A percentile compares a stretch with the other conserved stretches of the same genome.
phyloP scores from a whole-genome alignment of 257 asterid genomes.

The Ocimum tenuiflorum region DNA sequence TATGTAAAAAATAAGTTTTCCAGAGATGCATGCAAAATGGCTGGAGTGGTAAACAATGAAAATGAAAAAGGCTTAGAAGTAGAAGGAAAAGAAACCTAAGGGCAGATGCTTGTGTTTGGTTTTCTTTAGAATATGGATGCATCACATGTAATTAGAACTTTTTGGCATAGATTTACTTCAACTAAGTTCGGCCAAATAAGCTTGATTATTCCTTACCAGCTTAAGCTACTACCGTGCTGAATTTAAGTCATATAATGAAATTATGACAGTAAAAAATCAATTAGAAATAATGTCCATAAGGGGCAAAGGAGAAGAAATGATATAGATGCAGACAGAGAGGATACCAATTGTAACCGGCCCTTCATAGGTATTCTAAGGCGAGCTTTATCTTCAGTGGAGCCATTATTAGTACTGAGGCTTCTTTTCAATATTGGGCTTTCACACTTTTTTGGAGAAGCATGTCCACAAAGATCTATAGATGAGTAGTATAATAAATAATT shows the following conservation, averaged over 20 bases:
- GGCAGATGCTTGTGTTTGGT: not conserved
- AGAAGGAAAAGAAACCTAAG: too few relatives aligned
- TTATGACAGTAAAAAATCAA: constrained; percentile 2
- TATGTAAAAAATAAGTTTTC: not conserved
- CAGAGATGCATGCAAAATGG: not conserved
- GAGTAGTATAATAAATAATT: constrained; percentile 74
- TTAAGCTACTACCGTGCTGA: too few relatives aligned
- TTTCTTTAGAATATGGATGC: not conserved
- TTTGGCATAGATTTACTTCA: not conserved
- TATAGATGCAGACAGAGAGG: constrained; percentile 13
- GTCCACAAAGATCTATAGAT: constrained; percentile 60
- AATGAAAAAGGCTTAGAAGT: too few relatives aligned
- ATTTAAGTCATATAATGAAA: not conserved
- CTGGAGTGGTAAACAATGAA: too few relatives aligned
- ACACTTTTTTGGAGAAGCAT: constrained; percentile 31
- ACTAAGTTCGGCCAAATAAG: not conserved
- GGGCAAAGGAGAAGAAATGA: not conserved
- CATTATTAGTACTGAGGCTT: constrained; percentile 61
- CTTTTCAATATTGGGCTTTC: constrained; percentile 56
- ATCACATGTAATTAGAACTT: not conserved
- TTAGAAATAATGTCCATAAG: not conserved
- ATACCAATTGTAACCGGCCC: constrained; percentile 86
- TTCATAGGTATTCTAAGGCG: constrained; percentile 77
- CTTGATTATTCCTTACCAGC: not conserved
- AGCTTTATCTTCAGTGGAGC: constrained; percentile 45